Evolutionary conservation across 139 green algal species (phyloP).

Genomic region (Micractinium conductrix): DNA sequence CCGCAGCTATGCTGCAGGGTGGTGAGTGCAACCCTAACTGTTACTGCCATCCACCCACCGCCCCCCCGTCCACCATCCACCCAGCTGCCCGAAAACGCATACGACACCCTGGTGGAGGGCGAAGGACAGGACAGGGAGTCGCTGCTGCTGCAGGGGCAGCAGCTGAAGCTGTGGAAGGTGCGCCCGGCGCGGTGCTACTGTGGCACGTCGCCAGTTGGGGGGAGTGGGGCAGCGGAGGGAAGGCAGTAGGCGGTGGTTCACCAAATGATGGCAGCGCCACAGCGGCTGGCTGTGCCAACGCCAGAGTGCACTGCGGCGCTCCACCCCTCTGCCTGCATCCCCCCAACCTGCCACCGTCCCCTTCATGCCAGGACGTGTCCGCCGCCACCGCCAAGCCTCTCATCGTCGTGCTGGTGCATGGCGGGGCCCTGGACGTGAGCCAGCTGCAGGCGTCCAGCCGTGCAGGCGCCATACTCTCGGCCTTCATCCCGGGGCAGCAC

Average conservation of each 20-base stretch:
- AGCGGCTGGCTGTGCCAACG: too few relatives aligned
- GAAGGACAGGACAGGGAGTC: background rate
- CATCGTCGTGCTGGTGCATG: constrained; percentile 50
- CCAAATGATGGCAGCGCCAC: too few relatives aligned
- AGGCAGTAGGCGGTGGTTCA: too few relatives aligned
- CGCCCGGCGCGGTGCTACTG: background rate
- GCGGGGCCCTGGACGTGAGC: constrained; percentile 41
- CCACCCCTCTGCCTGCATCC: background rate
- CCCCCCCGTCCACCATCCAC: background rate
- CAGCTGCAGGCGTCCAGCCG: constrained; percentile 36
- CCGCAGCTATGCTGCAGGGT: too few relatives aligned
- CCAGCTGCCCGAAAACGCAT: background rate
- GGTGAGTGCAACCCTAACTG: too few relatives aligned
- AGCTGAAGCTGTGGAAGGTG: constrained; percentile 14
- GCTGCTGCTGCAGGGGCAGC: constrained; percentile 1
- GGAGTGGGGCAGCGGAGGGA: too few relatives aligned
- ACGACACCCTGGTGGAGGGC: background rate
- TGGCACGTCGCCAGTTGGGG: too few relatives aligned
- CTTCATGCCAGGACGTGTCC: constrained; percentile 6
- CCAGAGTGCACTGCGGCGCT: background rate
- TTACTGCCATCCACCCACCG: too few relatives aligned
- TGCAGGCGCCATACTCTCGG: constrained; percentile 39
- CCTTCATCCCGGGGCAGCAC: constrained; percentile 51
- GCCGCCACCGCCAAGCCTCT: constrained; percentile 33
- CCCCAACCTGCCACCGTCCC: background rate